Evolutionary conservation across 495 filamentous ascomycete genomes (phyloP).

Genomic region (Penicillium soppii): DNA sequence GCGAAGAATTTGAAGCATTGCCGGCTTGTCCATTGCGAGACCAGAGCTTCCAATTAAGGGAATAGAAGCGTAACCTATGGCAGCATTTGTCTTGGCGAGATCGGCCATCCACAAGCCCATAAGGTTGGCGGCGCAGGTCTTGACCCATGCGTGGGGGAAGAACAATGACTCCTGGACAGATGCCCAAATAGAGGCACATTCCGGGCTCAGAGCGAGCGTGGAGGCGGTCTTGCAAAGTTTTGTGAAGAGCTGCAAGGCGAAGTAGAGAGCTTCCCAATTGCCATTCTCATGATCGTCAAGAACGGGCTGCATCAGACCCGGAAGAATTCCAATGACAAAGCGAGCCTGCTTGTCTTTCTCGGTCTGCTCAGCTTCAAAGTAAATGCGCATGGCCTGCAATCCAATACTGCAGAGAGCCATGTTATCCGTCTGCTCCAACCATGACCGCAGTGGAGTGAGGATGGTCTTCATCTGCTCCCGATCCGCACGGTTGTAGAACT

Average conservation of each 20-base stretch:
- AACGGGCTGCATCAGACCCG: slow-evolving; percentile 49
- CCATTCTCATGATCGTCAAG: slow-evolving; percentile 46
- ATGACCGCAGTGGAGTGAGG: slow-evolving; percentile 65
- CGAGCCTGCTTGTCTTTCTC: slow-evolving; percentile 62
- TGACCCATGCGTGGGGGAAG: slow-evolving; percentile 73
- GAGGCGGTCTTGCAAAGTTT: slow-evolving; percentile 69
- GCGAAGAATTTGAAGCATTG: slow-evolving; percentile 64
- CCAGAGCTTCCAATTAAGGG: slow-evolving; percentile 71
- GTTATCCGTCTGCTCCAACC: slow-evolving; percentile 73
- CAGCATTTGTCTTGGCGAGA: slow-evolving; percentile 62
- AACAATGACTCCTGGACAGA: slow-evolving; percentile 63
- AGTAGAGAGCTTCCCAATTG: slow-evolving; percentile 80
- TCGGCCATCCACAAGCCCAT: slow-evolving; percentile 75
- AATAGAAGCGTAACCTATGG: slow-evolving; percentile 48
- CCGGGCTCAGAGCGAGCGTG: slow-evolving; percentile 54
- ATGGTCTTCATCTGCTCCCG: slow-evolving; percentile 68
- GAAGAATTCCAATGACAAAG: slow-evolving; percentile 43
- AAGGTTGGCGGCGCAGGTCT: slow-evolving; percentile 73
- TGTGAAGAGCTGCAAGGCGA: slow-evolving; percentile 63
- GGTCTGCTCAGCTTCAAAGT: slow-evolving; percentile 67
- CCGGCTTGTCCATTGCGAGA: slow-evolving; percentile 60
- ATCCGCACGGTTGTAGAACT: slow-evolving; percentile 77
- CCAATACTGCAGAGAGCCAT: slow-evolving; percentile 66
- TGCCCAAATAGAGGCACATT: slow-evolving; percentile 62
- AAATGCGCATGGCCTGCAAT: slow-evolving; percentile 77